Base-by-base conservation (phyloP, 2,329 filamentous ascomycete genomes). In the Paecilomyces fulvus region DNA sequence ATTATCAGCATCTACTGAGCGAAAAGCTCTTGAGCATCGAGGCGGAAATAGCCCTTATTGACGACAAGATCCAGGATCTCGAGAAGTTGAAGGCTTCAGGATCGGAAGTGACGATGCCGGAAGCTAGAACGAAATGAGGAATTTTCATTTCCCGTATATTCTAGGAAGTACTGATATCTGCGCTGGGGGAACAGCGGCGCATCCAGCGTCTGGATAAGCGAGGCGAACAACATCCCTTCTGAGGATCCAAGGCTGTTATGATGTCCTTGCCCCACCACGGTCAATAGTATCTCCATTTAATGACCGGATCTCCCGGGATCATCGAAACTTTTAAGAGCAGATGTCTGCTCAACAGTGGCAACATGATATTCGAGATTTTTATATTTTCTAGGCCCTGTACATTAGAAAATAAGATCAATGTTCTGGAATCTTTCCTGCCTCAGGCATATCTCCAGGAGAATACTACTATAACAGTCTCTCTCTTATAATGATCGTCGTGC, bases 21-120 rank as follows among this genome's bases (percentile, higher is more conserved):
- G 87, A 92, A 68, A 90, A 86, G 72, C 73, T 90, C 46, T 69
- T 92, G 25, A 80, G 78, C 59, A 74, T 92, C 2, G 86, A 94
- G 61, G 87, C 83, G 0, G 87, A 92, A 59, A 90, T 94, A 70
- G 85, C 88, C 0, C 70, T 94, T 4, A 78, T 92, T 33, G 88
- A 94, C 64, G 89, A 92, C 55, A 84, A 83, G 65, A 89, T 94
- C 62, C 80, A 78, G 51, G 77, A 73, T 43, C 66, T 85, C 28
- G 75, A 73, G 62, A 49, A 49, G 48, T 49, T 49, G 48, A 49
- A 49, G 48, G 48, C 21, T 12, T 49, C 48, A 10, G 9, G 25
- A 6, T 28, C 20, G 25, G 48, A 23, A 28, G 20, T 28, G 11
- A 21, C 12, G 12, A 12, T 17, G 10, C 25, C 48, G 21, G 25